Evolutionary conservation across 495 filamentous ascomycete species (phyloP).

Genomic region (Thozetella sp.): DNA sequence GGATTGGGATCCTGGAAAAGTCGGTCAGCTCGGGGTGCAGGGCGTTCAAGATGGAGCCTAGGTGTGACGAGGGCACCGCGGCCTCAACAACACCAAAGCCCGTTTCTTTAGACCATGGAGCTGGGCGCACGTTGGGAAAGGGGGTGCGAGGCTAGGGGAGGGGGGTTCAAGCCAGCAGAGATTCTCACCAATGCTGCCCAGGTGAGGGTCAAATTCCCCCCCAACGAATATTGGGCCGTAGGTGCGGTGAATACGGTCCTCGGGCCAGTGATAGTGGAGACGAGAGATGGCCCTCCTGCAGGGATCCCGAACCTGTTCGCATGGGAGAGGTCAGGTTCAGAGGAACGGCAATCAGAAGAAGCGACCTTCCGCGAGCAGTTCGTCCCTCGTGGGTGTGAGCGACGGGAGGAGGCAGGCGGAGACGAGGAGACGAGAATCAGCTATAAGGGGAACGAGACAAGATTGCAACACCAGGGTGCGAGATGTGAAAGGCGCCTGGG

Average conservation of each 20-base stretch:
- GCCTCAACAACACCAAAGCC: background rate
- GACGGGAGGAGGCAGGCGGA: slow-evolving; percentile 15
- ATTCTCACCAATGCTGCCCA: too few species aligned
- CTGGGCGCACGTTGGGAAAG: too few species aligned
- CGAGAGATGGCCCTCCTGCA: slow-evolving; percentile 41
- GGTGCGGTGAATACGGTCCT: slow-evolving; percentile 9
- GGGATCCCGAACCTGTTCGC: slow-evolving; percentile 54
- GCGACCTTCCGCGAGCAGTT: slow-evolving; percentile 39
- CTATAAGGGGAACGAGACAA: slow-evolving; percentile 21
- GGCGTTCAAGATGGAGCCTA: background rate
- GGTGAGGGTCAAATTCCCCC: too few species aligned
- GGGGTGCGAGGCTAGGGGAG: too few species aligned
- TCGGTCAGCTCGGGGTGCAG: slow-evolving; percentile 5
- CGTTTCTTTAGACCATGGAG: background rate
- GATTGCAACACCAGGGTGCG: slow-evolving; percentile 22
- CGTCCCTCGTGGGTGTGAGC: slow-evolving; percentile 20
- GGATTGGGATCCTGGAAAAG: slow-evolving; percentile 12
- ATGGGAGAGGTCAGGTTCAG: slow-evolving; percentile 36
- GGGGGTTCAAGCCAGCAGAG: too few species aligned
- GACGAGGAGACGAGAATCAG: slow-evolving; percentile 4
- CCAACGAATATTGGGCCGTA: background rate
- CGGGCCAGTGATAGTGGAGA: slow-evolving; percentile 16
- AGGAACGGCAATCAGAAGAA: slow-evolving; percentile 36
- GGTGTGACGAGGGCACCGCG: background rate
- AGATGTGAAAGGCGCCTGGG: slow-evolving; percentile 6